These are phyloP conservation scores for Acer yangbiense DNA, from an alignment of 345 rosid species.

Conservation along the genomic window DNA sequence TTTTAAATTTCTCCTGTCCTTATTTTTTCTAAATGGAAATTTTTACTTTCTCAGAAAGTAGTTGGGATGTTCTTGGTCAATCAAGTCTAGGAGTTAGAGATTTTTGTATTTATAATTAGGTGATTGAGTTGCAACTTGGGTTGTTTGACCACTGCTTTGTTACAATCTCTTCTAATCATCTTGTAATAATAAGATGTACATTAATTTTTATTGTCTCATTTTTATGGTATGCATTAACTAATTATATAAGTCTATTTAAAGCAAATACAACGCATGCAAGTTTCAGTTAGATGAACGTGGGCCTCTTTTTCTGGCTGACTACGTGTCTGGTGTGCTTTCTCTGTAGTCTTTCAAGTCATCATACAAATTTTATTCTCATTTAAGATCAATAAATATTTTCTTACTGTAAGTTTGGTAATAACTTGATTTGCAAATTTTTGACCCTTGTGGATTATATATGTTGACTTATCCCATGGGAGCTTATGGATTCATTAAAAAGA, in stretches of 20 bases:
- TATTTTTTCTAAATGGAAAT: not conserved
- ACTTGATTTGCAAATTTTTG: too few relatives aligned
- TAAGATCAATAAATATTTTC: too few relatives aligned
- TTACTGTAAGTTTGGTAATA: too few relatives aligned
- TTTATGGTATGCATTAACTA: not conserved
- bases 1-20: not conserved
- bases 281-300: not conserved
- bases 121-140: not conserved
- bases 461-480: too few relatives aligned
- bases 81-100: not conserved
- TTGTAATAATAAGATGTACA: not conserved
- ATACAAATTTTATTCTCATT: too few relatives aligned
- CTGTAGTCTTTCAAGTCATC: too few relatives aligned
- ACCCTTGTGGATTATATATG: too few relatives aligned
- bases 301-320: too few relatives aligned
- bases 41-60: not conserved
- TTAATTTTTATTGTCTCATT: not conserved
- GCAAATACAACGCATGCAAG: not conserved
- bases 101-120: too few relatives aligned
- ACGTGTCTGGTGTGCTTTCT: too few relatives aligned
- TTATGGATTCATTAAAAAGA: too few relatives aligned
- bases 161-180: not conserved
- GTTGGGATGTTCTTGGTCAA: not conserved
- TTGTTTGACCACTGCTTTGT: not conserved
- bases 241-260: not conserved